A percentile compares a stretch with the other conserved stretches of the same genome.
phyloP scores from a whole-genome alignment of 2,329 filamentous ascomycete species.

The Fusarium sulawesiense region DNA sequence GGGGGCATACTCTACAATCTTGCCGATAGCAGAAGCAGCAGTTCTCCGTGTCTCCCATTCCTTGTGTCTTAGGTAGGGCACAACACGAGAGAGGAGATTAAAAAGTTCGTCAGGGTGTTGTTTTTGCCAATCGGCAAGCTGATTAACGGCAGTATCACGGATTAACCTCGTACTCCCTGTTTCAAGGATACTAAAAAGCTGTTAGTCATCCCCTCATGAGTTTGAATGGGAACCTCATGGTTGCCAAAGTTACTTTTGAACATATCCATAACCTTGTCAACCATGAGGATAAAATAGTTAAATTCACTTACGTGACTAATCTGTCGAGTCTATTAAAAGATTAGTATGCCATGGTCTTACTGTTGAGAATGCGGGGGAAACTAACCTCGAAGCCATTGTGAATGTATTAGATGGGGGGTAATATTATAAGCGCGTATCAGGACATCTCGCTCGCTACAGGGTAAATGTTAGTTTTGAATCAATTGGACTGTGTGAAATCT shows the following conservation, averaged over 20 bases:
- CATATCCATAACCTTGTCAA: neutral
- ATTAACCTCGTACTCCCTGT: constrained; percentile 97
- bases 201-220: constrained; percentile 25
- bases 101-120: constrained; percentile 98
- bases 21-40: constrained; percentile 91
- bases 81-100: constrained; percentile 90
- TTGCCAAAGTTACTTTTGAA: neutral
- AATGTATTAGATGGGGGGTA: constrained; percentile 46
- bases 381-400: constrained; percentile 69
- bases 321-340: constrained; percentile 74
- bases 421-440: constrained; percentile 42
- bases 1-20: constrained; percentile 90
- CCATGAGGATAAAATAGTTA: neutral
- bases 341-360: constrained; percentile 9
- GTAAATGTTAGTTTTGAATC: constrained; percentile 28
- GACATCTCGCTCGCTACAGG: constrained; percentile 44
- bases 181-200: constrained; percentile 80
- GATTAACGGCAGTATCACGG: constrained; percentile 94
- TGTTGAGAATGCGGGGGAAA: constrained; percentile 5
- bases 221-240: neutral
- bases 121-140: constrained; percentile 97
- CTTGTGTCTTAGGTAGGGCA: constrained; percentile 95
- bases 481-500: neutral
- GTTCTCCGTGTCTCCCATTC: constrained; percentile 97
- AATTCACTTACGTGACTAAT: constrained; percentile 80